phyloP scores from a whole-genome alignment of 2,329 filamentous ascomycete species.

The Fusarium sp. region DNA sequence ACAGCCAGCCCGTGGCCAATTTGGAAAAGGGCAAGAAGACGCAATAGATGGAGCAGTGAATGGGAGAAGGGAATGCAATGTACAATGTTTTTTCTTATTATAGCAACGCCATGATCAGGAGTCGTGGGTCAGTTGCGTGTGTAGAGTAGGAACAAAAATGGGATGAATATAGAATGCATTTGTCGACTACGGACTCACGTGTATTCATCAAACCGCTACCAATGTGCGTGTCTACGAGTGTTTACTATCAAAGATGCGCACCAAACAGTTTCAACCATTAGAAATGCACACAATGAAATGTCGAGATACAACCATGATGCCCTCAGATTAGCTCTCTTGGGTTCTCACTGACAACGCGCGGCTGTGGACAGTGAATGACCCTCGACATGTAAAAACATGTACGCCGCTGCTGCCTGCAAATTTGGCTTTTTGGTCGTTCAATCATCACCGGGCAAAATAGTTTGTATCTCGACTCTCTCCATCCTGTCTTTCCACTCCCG shows the following conservation, averaged over 20 bases:
- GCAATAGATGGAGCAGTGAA: constrained; percentile 50
- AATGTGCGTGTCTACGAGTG: not conserved
- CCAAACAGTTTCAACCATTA: not conserved
- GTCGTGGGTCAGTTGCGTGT: constrained; percentile 24
- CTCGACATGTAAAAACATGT: constrained; percentile 19
- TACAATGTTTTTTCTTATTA: constrained; percentile 28
- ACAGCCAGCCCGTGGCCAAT: constrained; percentile 61
- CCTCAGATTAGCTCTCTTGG: constrained; percentile 69
- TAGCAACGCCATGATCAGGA: constrained; percentile 5
- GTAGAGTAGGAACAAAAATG: constrained; percentile 39
- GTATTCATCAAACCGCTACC: not conserved
- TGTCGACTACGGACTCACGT: constrained; percentile 10
- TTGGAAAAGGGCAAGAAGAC: constrained; percentile 58
- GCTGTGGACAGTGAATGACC: constrained; percentile 14
- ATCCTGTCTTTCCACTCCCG: not conserved
- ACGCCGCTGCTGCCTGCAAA: constrained; percentile 62
- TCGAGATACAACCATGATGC: constrained; percentile 42
- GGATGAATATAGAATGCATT: constrained; percentile 37
- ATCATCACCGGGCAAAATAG: constrained; percentile 61
- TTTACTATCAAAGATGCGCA: not conserved
- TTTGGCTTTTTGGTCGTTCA: constrained; percentile 68
- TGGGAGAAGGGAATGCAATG: constrained; percentile 28
- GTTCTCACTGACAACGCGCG: constrained; percentile 65
- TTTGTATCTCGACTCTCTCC: constrained; percentile 23
- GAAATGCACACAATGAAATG: not conserved